A percentile compares a stretch with the other conserved stretches of the same genome.
Conservation (phyloP, 768 basidiomycete species). For the Aureoboletus auriporus region DNA sequence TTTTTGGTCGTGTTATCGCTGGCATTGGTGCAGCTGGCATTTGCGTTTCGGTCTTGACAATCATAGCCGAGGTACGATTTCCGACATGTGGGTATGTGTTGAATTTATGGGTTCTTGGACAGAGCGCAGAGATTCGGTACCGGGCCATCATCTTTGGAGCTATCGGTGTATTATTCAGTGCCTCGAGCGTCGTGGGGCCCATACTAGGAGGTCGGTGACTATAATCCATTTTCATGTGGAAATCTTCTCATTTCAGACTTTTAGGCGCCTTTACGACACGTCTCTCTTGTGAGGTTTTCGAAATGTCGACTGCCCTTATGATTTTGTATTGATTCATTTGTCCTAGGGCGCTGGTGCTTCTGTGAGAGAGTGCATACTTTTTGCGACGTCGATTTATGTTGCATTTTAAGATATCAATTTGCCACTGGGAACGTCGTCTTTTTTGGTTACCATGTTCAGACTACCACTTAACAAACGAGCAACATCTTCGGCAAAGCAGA, state of each 20-base stretch:
- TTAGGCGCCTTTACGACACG: slow-evolving; percentile 10
- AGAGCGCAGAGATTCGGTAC: slow-evolving; percentile 8
- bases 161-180: slow-evolving; percentile 7
- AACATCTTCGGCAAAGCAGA: not conserved
- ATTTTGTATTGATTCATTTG: not conserved
- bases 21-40: slow-evolving; percentile 70
- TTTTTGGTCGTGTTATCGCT: slow-evolving; percentile 61
- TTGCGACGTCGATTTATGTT: not conserved
- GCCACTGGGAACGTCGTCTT: slow-evolving; percentile 8
- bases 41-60: slow-evolving; percentile 15
- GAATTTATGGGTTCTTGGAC: not conserved
- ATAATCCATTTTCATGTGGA: not conserved
- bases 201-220: slow-evolving; percentile 6
- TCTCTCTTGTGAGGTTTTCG: slow-evolving; percentile 7
- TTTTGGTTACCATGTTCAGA: slow-evolving; percentile 2
- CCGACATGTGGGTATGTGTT: not conserved
- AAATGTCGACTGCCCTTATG: not conserved
- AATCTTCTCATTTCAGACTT: not conserved
- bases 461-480: slow-evolving; percentile 5
- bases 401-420: slow-evolving; percentile 11
- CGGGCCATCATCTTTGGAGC: slow-evolving; percentile 9
- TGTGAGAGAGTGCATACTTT: not conserved
- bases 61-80: slow-evolving; percentile 8
- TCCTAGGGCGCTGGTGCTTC: slow-evolving; percentile 16
- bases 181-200: slow-evolving; percentile 10